These are phyloP conservation scores for Pseudomicrostroma phylloplanum DNA, from an alignment of 1,284 basidiomycete species.

Conservation along the genomic window DNA sequence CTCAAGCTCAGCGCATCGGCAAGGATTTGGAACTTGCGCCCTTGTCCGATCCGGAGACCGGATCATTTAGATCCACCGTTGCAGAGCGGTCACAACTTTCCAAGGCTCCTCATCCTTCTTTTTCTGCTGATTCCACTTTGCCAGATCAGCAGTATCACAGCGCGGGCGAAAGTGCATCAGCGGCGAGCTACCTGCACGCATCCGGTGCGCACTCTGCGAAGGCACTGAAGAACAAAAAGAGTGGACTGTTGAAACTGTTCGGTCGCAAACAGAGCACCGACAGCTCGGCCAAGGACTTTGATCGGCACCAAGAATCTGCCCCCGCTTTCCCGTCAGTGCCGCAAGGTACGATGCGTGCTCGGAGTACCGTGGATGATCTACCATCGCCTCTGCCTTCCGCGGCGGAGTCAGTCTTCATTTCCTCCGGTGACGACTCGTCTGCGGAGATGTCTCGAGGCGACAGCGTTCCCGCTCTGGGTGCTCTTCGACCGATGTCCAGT, in stretches of 20 bases:
- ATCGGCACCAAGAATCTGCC: neutral
- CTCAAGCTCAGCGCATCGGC: neutral
- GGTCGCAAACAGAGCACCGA: neutral
- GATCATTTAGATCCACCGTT: too few relatives aligned
- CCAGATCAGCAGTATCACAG: neutral
- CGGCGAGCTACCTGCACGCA: neutral
- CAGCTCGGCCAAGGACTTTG: neutral
- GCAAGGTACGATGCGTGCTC: neutral
- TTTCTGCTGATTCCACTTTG: neutral
- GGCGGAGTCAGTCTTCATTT: neutral
- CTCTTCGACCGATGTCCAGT: constrained; percentile 3
- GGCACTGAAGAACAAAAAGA: constrained; percentile 3
- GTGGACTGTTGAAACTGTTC: neutral
- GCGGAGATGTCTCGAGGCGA: neutral
- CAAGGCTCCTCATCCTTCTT: neutral
- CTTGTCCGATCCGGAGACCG: too few relatives aligned
- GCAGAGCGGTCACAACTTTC: too few relatives aligned
- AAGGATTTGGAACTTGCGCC: neutral
- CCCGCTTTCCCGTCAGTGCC: neutral
- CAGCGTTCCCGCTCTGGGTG: neutral
- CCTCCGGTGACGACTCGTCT: neutral
- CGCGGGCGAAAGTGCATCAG: neutral
- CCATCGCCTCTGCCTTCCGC: neutral
- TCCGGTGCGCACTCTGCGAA: neutral
- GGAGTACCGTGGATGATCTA: neutral